Evolutionary conservation across 495 filamentous ascomycete genomes (phyloP), one percentile per base, ranked within the genome.

Genomic region (Aspergillus funiculosus): DNA sequence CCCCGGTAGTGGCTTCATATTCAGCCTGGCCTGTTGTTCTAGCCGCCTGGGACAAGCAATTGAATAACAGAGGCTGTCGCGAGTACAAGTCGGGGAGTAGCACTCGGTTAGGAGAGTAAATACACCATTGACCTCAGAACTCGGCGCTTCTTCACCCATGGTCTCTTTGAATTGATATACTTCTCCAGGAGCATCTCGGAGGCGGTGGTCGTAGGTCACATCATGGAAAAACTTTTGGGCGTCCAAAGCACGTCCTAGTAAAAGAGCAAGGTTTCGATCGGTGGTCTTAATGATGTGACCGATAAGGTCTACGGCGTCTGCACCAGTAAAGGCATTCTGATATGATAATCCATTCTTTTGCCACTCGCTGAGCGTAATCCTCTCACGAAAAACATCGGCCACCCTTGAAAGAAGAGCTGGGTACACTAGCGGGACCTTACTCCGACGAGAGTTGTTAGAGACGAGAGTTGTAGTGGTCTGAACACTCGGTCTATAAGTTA

Each of bases 141-240:
- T 80, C 31, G 80, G 74, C 5, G 78, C 70, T 37, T 96, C 91
- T 51, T 97, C 91, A 60, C 87, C 80, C 57, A 96, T 74, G 7
- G 86, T 94, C 63, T 96, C 91, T 46, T 86, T 82, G 64, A 99
- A 99, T 60, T 96, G 90, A 64, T 96, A 99, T 52, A 99, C 83
- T 61, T 99, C 94, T 31, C 78, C 80, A 8, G 79, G 72, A 5
- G 89, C 91, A 68, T 99, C 94, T 55, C 94, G 82, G 43, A 99
- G 70, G 36, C 94, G 80, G 61, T 99, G 94, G 50, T 95, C 90
- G 63, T 99, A 99, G 3, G 90, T 95, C 29, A 97, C 94, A 77
- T 99, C 94, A 63, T 97, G 94, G 62, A 99, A 99, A 64, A 97
- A 96, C 63, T 97, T 99, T 65, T 99, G 94, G 30, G 94, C 94